Percentiles rank a stretch among this genome's conserved stretches.
These are phyloP conservation scores for Pichia sp. DNA, from an alignment of 1,139 yeast genomes.

Conservation along the genomic window DNA sequence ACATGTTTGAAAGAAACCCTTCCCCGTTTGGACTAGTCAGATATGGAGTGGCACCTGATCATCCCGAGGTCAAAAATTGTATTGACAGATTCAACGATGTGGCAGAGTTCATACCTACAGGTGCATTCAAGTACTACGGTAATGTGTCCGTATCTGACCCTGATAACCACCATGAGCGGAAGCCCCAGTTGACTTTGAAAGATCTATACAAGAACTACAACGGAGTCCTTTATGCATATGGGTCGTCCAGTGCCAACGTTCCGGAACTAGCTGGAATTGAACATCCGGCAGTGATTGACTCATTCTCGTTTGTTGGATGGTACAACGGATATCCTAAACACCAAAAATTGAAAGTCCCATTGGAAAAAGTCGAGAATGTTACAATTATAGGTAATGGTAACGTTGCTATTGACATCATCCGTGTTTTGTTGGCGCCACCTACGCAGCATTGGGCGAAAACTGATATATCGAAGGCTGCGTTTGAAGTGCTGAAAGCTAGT, in stretches of 20 bases:
- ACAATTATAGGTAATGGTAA: constrained; percentile 94
- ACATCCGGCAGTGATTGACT: constrained; percentile 66
- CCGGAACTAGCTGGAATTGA: constrained; percentile 52
- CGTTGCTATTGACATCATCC: constrained; percentile 90
- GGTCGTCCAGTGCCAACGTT: constrained; percentile 57
- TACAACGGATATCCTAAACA: constrained; percentile 83
- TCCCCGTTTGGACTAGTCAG: constrained; percentile 89
- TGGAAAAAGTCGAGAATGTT: constrained; percentile 60
- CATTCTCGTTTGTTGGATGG: constrained; percentile 92
- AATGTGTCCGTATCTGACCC: constrained; percentile 52
- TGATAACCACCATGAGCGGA: constrained; percentile 27
- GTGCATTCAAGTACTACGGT: constrained; percentile 63
- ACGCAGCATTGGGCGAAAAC: constrained; percentile 58
- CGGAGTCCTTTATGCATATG: constrained; percentile 76
- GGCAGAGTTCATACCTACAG: constrained; percentile 18
- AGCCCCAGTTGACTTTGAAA: constrained; percentile 30
- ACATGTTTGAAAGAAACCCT: constrained; percentile 75
- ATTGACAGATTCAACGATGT: constrained; percentile 74
- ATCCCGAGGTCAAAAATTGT: constrained; percentile 90
- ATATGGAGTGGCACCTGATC: constrained; percentile 99
- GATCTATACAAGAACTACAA: constrained; percentile 57
- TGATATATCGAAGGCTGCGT: constrained; percentile 67
- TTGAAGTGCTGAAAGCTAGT: constrained; percentile 47
- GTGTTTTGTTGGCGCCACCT: constrained; percentile 62
- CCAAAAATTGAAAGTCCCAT: constrained; percentile 43